Base-by-base conservation (phyloP, 495 filamentous ascomycete species). In the Durotheca rogersii region DNA sequence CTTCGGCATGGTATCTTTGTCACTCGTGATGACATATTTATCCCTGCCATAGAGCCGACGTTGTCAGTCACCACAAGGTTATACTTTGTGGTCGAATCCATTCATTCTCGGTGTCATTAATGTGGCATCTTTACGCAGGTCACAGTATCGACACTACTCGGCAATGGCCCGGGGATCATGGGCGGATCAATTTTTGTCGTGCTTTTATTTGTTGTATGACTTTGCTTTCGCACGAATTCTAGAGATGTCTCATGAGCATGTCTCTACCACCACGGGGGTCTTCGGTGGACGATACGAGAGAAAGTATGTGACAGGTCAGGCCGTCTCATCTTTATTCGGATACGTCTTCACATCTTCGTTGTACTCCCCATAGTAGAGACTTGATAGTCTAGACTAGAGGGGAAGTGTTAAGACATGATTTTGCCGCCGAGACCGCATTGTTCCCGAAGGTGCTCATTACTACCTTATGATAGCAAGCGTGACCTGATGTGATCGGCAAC, bases 301-400 rank as follows among this genome's bases (percentile, higher is more conserved):
- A 51, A 58, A 29, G 47, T 45, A 17, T 40, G 41, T 44, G 54
- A 42, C 47, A 43, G 33, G 11, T 58, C 42, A 27, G 38, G 21
- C 48, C 33, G 30, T 51, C 43, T 62, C 51, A 58, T 59, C 45
- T 46, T 62, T 55, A 47, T 38, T 15, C 49, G 31, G 51, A 57
- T 58, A 62, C 60, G 36, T 52, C 48, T 54, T 61, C 45, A 43
- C 38, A 60, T 58, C 27, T 62, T 46, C 44, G 36, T 41, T 55
- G 45, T 40, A 43, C 27, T 33, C 45, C 32, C 38, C 29, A 32
- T 23, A 39, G 42, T 34, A 56, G 33, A 43, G 38, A 37, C 41
- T 57, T 65, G 40, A 52, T 29, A 48, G 44, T 52, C 51, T 53
- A 62, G 41, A 56, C 38, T 47, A 45, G 34, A 45, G 53, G 50